These are phyloP conservation scores for Cryptococcus deneoformans DNA, from an alignment of 1,284 basidiomycete genomes.

Conservation along the genomic window DNA sequence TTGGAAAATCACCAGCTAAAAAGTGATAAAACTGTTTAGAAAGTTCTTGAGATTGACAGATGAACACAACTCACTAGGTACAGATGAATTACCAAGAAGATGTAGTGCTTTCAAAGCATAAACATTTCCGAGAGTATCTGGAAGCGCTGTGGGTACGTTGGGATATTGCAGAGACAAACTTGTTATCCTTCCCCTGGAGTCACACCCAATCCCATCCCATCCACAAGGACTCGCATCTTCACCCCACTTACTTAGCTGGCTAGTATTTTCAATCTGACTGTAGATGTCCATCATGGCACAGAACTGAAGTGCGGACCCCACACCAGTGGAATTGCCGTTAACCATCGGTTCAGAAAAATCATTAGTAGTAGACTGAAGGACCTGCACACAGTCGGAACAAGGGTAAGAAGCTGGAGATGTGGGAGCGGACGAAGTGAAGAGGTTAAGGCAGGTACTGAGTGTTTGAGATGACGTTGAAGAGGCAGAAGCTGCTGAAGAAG, in stretches of 20 bases:
- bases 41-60: neutral
- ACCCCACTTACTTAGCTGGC: slow-evolving; percentile 27
- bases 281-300: slow-evolving; percentile 45
- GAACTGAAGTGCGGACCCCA: slow-evolving; percentile 47
- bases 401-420: slow-evolving; percentile 31
- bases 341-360: slow-evolving; percentile 30
- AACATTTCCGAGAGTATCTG: slow-evolving; percentile 32
- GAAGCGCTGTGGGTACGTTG: slow-evolving; percentile 29
- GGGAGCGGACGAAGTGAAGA: slow-evolving; percentile 27
- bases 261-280: slow-evolving; percentile 9
- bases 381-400: slow-evolving; percentile 38
- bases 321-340: slow-evolving; percentile 33
- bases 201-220: slow-evolving; percentile 46
- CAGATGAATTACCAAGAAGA: slow-evolving; percentile 37
- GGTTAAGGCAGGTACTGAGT: slow-evolving; percentile 35
- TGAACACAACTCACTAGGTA: slow-evolving; percentile 35
- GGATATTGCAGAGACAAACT: slow-evolving; percentile 35
- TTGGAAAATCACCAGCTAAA: slow-evolving; percentile 33
- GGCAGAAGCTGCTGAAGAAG: slow-evolving; percentile 11
- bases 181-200: slow-evolving; percentile 29
- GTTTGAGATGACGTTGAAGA: slow-evolving; percentile 23
- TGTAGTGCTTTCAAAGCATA: slow-evolving; percentile 32
- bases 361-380: slow-evolving; percentile 32
- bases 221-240: slow-evolving; percentile 34
- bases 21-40: neutral